A percentile compares a stretch with the other conserved stretches of the same genome.
These are phyloP conservation scores for Takashimella tepidaria DNA, from an alignment of 1,284 basidiomycete species.

Conservation along the genomic window DNA sequence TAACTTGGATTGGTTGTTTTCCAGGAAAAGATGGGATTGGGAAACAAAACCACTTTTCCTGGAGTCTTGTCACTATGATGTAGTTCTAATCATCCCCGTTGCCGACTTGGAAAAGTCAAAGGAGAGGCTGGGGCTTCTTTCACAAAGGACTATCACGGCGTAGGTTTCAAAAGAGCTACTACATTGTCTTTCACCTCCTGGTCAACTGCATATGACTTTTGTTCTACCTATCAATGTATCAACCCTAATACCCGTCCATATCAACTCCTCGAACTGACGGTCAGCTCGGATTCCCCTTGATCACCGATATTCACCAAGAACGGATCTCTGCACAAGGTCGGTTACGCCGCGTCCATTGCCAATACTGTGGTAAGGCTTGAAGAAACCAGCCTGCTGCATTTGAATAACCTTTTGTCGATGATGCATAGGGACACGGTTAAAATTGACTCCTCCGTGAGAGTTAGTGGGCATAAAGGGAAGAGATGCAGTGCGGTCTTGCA, in stretches of 20 bases:
- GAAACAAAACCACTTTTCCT: no score
- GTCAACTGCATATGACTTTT: neutral
- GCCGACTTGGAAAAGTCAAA: no score
- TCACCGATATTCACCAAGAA: neutral
- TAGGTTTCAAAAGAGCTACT: neutral
- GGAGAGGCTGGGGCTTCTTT: no score
- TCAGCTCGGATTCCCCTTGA: neutral
- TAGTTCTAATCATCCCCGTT: no score
- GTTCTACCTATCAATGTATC: no score
- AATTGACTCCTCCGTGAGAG: conserved; percentile 45
- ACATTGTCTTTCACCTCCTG: neutral
- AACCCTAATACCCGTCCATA: no score
- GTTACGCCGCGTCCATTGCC: neutral
- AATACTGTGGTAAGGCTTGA: neutral
- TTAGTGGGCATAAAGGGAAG: conserved; percentile 31
- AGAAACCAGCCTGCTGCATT: conserved; percentile 21
- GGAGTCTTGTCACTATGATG: no score
- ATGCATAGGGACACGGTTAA: conserved; percentile 41
- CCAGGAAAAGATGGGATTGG: no score
- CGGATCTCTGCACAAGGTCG: neutral
- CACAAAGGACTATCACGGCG: neutral
- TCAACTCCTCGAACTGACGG: neutral
- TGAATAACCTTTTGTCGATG: conserved; percentile 25
- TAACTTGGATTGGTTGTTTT: no score
- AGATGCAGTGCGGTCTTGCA: conserved; percentile 15